phyloP scores from a whole-genome alignment of 2,329 filamentous ascomycete genomes.

The Diaporthe humulicola region DNA sequence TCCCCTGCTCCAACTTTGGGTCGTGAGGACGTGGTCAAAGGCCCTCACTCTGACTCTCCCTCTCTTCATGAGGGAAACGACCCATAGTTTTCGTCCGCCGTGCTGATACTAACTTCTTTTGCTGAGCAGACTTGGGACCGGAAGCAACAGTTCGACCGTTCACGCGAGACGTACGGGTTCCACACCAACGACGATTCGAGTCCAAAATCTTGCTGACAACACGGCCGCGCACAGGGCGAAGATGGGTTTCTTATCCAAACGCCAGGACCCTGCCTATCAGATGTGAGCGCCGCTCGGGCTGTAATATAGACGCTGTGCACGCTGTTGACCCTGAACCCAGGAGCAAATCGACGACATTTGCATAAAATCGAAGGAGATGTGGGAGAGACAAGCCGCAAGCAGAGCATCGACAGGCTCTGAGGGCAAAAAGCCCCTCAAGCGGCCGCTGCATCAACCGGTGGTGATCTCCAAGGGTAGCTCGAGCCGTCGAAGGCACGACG shows the following conservation, averaged over 20 bases:
- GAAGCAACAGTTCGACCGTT: constrained; percentile 70
- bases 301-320: constrained; percentile 34
- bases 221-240: constrained; percentile 60
- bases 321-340: constrained; percentile 51
- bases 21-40: neutral
- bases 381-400: constrained; percentile 68
- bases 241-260: constrained; percentile 73
- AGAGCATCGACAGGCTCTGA: constrained; percentile 55
- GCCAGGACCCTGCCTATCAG: constrained; percentile 68
- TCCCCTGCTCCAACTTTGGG: neutral
- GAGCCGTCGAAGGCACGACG: constrained; percentile 51
- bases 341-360: constrained; percentile 76
- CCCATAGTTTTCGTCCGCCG: neutral
- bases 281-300: constrained; percentile 59
- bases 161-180: constrained; percentile 64
- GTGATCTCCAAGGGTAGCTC: constrained; percentile 59
- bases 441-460: constrained; percentile 69
- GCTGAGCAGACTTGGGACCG: constrained; percentile 60
- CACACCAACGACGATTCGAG: constrained; percentile 30
- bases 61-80: neutral
- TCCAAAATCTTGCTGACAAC: constrained; percentile 30
- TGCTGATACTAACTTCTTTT: neutral
- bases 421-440: constrained; percentile 64
- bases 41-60: neutral
- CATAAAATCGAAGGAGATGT: constrained; percentile 69